Evolutionary conservation across 805 yeast species (phyloP).

Genomic region (Candida maltosa): DNA sequence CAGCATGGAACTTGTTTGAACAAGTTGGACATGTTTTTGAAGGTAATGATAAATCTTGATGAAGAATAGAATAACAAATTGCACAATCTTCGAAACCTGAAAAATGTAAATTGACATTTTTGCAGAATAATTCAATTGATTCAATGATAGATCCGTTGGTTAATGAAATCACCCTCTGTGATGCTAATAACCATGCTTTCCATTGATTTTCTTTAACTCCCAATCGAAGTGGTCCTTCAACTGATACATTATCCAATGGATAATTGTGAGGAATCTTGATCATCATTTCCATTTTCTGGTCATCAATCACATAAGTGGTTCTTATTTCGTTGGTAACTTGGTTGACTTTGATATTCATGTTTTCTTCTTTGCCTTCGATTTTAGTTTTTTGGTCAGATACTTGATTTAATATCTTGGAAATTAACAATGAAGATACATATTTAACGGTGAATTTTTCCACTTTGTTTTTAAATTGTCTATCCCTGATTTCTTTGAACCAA

Average conservation of each 20-base stretch:
- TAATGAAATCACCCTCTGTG: conserved; percentile 75
- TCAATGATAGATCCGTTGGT: conserved; percentile 71
- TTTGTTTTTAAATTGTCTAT: conserved; percentile 56
- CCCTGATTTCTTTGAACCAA: conserved; percentile 73
- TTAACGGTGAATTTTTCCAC: conserved; percentile 62
- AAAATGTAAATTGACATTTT: conserved; percentile 79
- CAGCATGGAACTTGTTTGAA: conserved; percentile 90
- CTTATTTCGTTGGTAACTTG: conserved; percentile 63
- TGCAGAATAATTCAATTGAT: conserved; percentile 64
- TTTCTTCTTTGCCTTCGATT: conserved; percentile 33
- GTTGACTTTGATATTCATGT: conserved; percentile 60
- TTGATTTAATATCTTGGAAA: conserved; percentile 52
- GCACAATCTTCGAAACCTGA: conserved; percentile 97
- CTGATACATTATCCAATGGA: conserved; percentile 73
- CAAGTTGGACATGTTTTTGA: conserved; percentile 87
- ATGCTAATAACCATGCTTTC: conserved; percentile 92
- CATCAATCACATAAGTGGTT: conserved; percentile 76
- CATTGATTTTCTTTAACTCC: conserved; percentile 92
- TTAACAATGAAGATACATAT: conserved; percentile 61
- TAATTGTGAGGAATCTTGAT: conserved; percentile 70
- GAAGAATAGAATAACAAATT: conserved; percentile 88
- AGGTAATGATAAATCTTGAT: conserved; percentile 88
- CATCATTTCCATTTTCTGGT: conserved; percentile 77
- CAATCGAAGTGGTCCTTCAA: conserved; percentile 73
- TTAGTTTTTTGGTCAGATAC: conserved; percentile 42